phyloP scores from a whole-genome alignment of 2,329 filamentous ascomycete genomes.

The Teratosphaeria destructans region DNA sequence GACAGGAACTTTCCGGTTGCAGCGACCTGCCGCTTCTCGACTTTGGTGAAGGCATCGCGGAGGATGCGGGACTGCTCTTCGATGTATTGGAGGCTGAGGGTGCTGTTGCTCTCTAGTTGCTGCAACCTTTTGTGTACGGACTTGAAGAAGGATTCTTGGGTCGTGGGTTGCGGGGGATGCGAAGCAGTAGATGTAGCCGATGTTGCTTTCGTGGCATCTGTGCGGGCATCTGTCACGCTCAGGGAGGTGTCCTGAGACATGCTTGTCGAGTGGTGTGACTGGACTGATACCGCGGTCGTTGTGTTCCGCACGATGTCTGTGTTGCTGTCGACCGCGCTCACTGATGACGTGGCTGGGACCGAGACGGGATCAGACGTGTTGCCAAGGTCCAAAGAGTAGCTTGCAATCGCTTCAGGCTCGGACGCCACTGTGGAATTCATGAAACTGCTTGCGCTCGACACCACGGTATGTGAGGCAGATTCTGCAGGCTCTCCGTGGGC shows the following conservation, averaged over 20 bases:
- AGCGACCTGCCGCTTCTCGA: conserved; percentile 77
- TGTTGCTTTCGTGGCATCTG: not conserved
- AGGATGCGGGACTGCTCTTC: conserved; percentile 89
- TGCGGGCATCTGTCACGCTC: not conserved
- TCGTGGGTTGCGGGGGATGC: conserved; percentile 54
- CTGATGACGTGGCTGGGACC: not conserved
- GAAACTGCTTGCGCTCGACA: not conserved
- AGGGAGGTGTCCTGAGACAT: not conserved
- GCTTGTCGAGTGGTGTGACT: not conserved
- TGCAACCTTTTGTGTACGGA: conserved; percentile 87
- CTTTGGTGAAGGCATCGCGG: conserved; percentile 73
- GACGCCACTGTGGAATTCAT: not conserved
- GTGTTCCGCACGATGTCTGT: not conserved
- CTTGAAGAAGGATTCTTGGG: conserved; percentile 97
- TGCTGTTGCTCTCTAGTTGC: conserved; percentile 84
- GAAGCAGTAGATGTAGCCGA: conserved; percentile 21
- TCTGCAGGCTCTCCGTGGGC: not conserved
- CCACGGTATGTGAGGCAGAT: not conserved
- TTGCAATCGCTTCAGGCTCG: not conserved
- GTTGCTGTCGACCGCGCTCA: not conserved
- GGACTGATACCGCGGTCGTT: not conserved
- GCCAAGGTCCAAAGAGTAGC: not conserved
- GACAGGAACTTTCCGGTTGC: conserved; percentile 75
- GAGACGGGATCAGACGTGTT: not conserved
- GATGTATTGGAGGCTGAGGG: conserved; percentile 87